Evolutionary conservation across 169 alveolate genomes (phyloP).

Genomic region (Plasmodium adleri): DNA sequence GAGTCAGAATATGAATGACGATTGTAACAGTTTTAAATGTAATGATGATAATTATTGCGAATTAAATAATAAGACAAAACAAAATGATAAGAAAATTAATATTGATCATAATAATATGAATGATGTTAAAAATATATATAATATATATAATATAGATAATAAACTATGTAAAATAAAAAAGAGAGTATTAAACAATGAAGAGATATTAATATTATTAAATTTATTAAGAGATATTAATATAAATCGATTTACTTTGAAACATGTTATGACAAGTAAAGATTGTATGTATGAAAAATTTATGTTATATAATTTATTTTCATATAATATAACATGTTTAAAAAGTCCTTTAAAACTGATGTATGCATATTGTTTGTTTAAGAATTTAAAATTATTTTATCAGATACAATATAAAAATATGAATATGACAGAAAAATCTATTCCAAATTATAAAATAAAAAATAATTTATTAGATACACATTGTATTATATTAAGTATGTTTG

Average conservation of each 20-base stretch:
- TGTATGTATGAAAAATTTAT: slow-evolving; percentile 43
- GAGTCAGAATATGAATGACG: too few relatives aligned
- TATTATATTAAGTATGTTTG: slow-evolving; percentile 38
- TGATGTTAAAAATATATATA: too few relatives aligned
- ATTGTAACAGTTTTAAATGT: too few relatives aligned
- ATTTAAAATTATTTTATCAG: slow-evolving; percentile 40
- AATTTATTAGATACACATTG: slow-evolving; percentile 52
- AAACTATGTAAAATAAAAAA: neutral
- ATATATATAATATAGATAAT: too few relatives aligned
- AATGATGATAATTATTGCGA: too few relatives aligned
- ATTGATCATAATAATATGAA: too few relatives aligned
- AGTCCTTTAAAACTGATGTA: slow-evolving; percentile 35
- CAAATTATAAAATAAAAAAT: slow-evolving; percentile 33
- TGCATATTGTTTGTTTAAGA: slow-evolving; percentile 49
- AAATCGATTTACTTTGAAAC: slow-evolving; percentile 12
- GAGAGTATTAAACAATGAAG: slow-evolving; percentile 20
- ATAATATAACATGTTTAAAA: slow-evolving; percentile 36
- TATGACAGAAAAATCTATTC: slow-evolving; percentile 21
- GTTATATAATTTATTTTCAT: slow-evolving; percentile 51
- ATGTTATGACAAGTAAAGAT: slow-evolving; percentile 29
- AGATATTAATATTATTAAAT: slow-evolving; percentile 1
- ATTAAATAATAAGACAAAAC: too few relatives aligned
- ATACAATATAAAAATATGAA: slow-evolving; percentile 27
- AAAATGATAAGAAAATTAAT: neutral
- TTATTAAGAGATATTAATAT: slow-evolving; percentile 7